These are phyloP conservation scores for Acanthamoeba triangularis DNA, from an alignment of 208 protist species.

Conservation along the genomic window DNA sequence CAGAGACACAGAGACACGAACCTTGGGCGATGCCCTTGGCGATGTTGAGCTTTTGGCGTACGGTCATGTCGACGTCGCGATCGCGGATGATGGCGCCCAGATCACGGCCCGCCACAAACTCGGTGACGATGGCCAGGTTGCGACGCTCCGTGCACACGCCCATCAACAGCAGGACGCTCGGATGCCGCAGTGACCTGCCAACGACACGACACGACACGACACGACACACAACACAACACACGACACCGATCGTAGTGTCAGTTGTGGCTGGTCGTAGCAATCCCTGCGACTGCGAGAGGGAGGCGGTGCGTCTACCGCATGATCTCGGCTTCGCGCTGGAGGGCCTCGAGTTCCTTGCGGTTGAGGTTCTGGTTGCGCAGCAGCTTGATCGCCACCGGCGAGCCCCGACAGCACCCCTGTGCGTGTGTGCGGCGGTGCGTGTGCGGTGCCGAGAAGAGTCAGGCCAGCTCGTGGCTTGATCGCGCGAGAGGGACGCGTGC, in stretches of 20 bases:
- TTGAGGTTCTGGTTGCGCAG: conserved; percentile 66
- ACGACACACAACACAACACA: neutral
- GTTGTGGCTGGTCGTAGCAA: neutral
- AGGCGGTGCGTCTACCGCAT: neutral
- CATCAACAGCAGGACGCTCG: conserved; percentile 49
- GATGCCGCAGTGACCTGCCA: conserved; percentile 26
- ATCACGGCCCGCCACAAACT: conserved; percentile 29
- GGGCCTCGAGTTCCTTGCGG: neutral
- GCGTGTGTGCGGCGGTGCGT: neutral
- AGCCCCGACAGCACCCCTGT: conserved; percentile 1
- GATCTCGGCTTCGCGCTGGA: conserved; percentile 56
- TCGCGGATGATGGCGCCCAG: conserved; percentile 43
- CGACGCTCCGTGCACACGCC: conserved; percentile 44
- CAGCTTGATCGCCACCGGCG: conserved; percentile 58
- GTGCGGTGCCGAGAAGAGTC: neutral
- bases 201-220: neutral
- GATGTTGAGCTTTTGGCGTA: conserved; percentile 9
- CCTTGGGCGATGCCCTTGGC: conserved; percentile 68
- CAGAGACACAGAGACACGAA: no score
- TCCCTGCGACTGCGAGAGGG: neutral
- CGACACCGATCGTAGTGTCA: neutral
- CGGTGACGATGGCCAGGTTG: conserved; percentile 59
- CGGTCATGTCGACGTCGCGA: neutral
- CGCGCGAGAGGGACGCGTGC: neutral
- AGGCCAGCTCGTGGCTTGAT: no score